Evolutionary conservation across 805 yeast species (phyloP).

Genomic region (Starmerella cellae): DNA sequence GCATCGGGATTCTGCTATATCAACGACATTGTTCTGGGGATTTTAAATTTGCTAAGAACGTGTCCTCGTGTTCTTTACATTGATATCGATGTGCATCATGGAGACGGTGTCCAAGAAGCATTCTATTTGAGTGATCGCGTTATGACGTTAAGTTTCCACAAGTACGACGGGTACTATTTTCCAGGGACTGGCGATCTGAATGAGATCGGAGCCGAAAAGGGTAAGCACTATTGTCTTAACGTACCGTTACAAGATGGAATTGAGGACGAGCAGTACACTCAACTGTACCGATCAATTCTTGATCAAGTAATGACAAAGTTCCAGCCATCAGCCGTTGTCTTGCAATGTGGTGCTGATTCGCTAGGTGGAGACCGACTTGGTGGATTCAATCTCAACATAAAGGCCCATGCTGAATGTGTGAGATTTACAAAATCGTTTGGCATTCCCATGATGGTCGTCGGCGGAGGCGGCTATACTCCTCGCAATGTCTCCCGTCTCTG

Average conservation of each 20-base stretch:
- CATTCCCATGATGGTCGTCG: slow-evolving; percentile 82
- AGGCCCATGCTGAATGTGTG: slow-evolving; percentile 93
- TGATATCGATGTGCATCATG: slow-evolving; percentile 86
- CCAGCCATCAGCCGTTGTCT: slow-evolving; percentile 91
- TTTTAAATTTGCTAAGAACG: slow-evolving; percentile 61
- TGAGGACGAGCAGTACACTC: slow-evolving; percentile 65
- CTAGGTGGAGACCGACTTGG: slow-evolving; percentile 92
- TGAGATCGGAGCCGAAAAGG: slow-evolving; percentile 73
- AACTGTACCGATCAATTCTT: slow-evolving; percentile 56
- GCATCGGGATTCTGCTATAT: slow-evolving; percentile 87
- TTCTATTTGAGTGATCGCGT: slow-evolving; percentile 84
- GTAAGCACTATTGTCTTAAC: slow-evolving; percentile 70
- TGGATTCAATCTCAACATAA: slow-evolving; percentile 84
- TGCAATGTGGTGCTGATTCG: slow-evolving; percentile 98
- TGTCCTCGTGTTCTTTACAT: slow-evolving; percentile 79
- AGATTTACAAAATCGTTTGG: slow-evolving; percentile 74
- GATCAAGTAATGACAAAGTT: slow-evolving; percentile 78
- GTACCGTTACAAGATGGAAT: slow-evolving; percentile 88
- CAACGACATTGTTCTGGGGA: slow-evolving; percentile 79
- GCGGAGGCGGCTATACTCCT: slow-evolving; percentile 98
- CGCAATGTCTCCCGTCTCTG: slow-evolving; percentile 91
- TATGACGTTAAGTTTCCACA: slow-evolving; percentile 82
- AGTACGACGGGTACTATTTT: slow-evolving; percentile 77
- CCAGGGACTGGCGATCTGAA: slow-evolving; percentile 86
- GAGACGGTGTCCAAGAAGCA: slow-evolving; percentile 93